Conservation (phyloP, 495 filamentous ascomycete species). For the Penicillium dipodomyicola region DNA sequence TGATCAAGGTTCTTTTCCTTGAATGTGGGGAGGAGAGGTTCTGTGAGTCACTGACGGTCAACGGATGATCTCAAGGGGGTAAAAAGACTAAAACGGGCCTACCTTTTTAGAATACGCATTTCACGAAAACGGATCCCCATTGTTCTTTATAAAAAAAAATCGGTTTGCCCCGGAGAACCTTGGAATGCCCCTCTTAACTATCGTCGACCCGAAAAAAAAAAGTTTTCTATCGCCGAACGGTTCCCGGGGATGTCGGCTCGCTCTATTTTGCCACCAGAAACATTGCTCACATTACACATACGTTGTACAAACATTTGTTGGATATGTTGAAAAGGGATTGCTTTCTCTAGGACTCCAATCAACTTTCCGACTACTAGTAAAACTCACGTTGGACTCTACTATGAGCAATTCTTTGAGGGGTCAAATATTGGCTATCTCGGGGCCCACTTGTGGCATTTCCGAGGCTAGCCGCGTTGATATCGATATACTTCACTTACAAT, state of each 20-base stretch:
- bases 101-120: not conserved
- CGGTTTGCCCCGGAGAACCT: slow-evolving; percentile 10
- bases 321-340: not conserved
- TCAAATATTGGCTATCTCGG: not conserved
- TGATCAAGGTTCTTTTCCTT: slow-evolving; percentile 3
- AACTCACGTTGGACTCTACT: not conserved
- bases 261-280: not conserved
- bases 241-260: not conserved
- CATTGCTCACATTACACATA: not conserved
- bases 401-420: not conserved
- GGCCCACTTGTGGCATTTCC: not conserved
- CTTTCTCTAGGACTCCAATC: not conserved
- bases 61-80: not conserved
- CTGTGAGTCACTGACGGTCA: slow-evolving; percentile 21
- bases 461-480: not conserved
- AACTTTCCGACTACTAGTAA: not conserved
- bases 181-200: not conserved
- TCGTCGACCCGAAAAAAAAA: slow-evolving; percentile 7
- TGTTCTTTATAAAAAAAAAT: slow-evolving; percentile 3
- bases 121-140: not conserved
- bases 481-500: not conserved
- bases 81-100: not conserved
- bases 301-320: not conserved
- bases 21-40: not conserved
- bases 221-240: slow-evolving; percentile 2